Evolutionary conservation across 345 rosid genomes (phyloP), one percentile per base, ranked within the genome.

Genomic region (Pistacia vera): DNA sequence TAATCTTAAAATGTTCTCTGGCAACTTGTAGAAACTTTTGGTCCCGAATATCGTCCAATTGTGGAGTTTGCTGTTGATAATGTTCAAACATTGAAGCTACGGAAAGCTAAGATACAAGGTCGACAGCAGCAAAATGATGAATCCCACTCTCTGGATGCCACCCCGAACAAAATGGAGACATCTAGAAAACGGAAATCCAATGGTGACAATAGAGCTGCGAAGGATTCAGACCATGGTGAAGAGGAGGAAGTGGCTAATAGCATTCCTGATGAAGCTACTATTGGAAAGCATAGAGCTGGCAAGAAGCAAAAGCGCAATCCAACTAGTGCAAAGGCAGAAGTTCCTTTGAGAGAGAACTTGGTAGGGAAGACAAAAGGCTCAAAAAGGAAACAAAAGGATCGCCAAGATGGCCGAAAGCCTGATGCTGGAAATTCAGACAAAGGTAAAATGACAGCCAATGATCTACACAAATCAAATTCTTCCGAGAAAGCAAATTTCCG

Each of bases 61-160:
- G 89, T 92, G 79, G 98, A 88, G 82, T 96, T 96, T 60, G 97
- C 97, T 67, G 80, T 96, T 56, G 92, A 92, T 78, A 85, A 95
- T 85, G 89, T 93, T 71, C 91, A 87, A 77, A 91, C 85, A 58
- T 59, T 93, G 90, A 92, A 87, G 91, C 79, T 86, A 55, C 87
- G 91, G 58, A 85, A 89, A 44, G 86, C 85, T 64, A 90, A 81
- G 82, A 75, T 85, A 38, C 75, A 75, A 51, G 79, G 75, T 78
- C 81, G 71, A 77, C 90, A 81, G 70, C 80, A 67, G 49, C 82
- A 20, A 30, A 81, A 81, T n/a, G 80, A 69, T n/a, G 76, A 83
- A 49, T 72, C 61, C 16, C 68, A 61, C 58, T 46, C 71, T 44
- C 75, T 61, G 16, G 81, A 78, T 20, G 76, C 51, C 49, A 41